phyloP scores from a whole-genome alignment of 2,329 filamentous ascomycete genomes.

The Arthrocladium fulminans region DNA sequence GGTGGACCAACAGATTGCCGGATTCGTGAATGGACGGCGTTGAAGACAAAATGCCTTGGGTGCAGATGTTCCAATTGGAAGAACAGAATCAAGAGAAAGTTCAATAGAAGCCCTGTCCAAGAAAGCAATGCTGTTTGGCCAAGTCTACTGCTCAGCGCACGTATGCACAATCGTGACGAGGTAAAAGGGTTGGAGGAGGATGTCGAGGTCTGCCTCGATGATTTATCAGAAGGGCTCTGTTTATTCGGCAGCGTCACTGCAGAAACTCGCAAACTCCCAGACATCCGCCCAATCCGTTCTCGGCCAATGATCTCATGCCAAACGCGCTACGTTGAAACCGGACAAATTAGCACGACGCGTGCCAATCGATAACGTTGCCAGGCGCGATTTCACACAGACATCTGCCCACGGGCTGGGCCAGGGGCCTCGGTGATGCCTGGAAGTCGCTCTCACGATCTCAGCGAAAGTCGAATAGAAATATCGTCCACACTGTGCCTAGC shows the following conservation, averaged over 20 bases:
- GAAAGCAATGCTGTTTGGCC: background rate
- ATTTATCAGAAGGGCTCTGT: background rate
- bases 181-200: background rate
- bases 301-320: background rate
- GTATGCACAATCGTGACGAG: too few species aligned
- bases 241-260: constrained; percentile 1
- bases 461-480: too few species aligned
- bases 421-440: too few species aligned
- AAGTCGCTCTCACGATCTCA: too few species aligned
- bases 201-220: background rate
- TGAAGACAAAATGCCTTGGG: background rate
- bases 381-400: too few species aligned
- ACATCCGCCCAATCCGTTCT: background rate
- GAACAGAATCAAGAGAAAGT: background rate
- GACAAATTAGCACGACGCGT: background rate
- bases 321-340: background rate
- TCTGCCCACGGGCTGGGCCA: too few species aligned
- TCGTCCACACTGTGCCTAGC: too few species aligned
- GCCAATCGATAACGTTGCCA: constrained; percentile 4
- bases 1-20: background rate
- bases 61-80: background rate
- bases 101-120: background rate
- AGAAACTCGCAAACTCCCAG: constrained; percentile 3
- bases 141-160: background rate
- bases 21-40: constrained; percentile 1